Conservation (phyloP, 306 rosid species). For the Betula pendula region DNA sequence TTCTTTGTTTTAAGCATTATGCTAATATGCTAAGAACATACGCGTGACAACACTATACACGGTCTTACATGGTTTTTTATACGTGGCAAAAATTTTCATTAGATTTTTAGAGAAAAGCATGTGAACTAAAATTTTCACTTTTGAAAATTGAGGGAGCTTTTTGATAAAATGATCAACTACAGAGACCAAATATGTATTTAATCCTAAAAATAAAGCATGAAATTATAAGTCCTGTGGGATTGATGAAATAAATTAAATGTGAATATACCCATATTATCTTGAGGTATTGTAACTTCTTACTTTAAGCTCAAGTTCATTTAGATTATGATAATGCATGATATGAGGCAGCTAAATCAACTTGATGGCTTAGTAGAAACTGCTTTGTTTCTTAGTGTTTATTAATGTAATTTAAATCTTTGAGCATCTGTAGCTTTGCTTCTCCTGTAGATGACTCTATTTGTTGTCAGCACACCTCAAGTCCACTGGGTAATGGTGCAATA, state of each 20-base stretch:
- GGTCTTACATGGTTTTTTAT: too few species aligned
- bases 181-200: too few species aligned
- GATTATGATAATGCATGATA: background rate
- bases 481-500: constrained; percentile 93
- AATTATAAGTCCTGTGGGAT: background rate
- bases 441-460: constrained; percentile 61
- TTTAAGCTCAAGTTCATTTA: background rate
- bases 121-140: too few species aligned
- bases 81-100: too few species aligned
- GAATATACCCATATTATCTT: background rate
- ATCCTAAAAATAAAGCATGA: background rate
- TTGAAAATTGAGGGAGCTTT: too few species aligned
- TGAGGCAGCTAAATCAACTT: background rate
- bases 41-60: too few species aligned
- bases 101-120: too few species aligned
- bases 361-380: background rate
- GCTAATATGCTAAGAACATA: too few species aligned
- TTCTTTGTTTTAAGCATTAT: too few species aligned
- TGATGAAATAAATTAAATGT: background rate
- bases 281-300: background rate
- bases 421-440: constrained; percentile 14
- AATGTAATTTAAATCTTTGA: constrained; percentile 13
- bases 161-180: too few species aligned
- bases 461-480: constrained; percentile 89
- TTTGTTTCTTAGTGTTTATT: background rate